These are phyloP conservation scores for Trametes coccinea DNA, from an alignment of 768 basidiomycete genomes.

Conservation along the genomic window DNA sequence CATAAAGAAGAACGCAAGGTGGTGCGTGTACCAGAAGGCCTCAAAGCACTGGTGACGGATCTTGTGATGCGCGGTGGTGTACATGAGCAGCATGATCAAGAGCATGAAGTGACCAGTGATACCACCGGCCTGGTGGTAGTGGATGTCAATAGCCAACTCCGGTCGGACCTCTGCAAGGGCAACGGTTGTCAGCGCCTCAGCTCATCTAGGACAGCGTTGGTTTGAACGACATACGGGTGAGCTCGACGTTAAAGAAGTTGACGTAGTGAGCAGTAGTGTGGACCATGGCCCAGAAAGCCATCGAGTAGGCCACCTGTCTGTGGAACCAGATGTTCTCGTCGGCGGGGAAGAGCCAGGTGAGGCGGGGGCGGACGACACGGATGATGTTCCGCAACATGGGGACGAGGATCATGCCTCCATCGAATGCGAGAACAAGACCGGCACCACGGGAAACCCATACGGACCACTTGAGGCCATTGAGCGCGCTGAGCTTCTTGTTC, in stretches of 20 bases:
- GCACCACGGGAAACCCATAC: conserved; percentile 93
- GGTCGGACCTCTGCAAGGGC: conserved; percentile 68
- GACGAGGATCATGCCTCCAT: conserved; percentile 83
- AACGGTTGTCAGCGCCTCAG: neutral
- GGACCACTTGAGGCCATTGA: conserved; percentile 80
- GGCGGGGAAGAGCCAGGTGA: conserved; percentile 84
- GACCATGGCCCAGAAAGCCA: conserved; percentile 91
- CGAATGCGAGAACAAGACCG: conserved; percentile 84
- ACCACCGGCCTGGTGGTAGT: conserved; percentile 88
- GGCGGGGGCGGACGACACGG: conserved; percentile 75
- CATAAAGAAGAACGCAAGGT: conserved; percentile 94
- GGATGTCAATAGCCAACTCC: conserved; percentile 76
- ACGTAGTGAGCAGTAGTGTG: conserved; percentile 94
- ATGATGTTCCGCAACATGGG: conserved; percentile 91
- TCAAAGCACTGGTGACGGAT: conserved; percentile 91
- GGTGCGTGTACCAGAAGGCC: conserved; percentile 97
- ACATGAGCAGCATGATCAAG: conserved; percentile 90
- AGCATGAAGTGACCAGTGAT: conserved; percentile 97
- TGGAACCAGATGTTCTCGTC: conserved; percentile 98
- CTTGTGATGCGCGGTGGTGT: conserved; percentile 86
- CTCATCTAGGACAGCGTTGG: neutral
- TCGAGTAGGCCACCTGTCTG: conserved; percentile 89
- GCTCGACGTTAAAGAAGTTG: conserved; percentile 91
- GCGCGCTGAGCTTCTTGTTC: conserved; percentile 63
- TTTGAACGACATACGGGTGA: conserved; percentile 59